phyloP scores from a whole-genome alignment of 1,139 yeast genomes.

The Geotrichum macrosporum region DNA sequence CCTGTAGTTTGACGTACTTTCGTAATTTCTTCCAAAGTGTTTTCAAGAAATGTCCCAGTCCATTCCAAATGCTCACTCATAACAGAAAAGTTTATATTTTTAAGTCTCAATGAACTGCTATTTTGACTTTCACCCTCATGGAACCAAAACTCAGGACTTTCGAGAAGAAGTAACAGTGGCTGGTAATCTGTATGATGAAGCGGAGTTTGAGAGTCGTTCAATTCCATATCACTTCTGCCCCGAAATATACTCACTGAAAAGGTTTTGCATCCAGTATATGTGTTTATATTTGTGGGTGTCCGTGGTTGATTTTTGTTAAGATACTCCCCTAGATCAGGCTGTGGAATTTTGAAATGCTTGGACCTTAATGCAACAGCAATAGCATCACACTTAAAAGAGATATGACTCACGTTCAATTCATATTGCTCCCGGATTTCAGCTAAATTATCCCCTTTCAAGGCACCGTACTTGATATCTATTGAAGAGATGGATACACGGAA shows the following conservation, averaged over 20 bases:
- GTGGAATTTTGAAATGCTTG: conserved; percentile 24
- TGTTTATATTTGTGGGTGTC: conserved; percentile 25
- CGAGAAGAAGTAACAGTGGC: conserved; percentile 32
- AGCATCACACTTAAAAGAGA: conserved; percentile 27
- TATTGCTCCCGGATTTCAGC: conserved; percentile 9
- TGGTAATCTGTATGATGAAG: conserved; percentile 19
- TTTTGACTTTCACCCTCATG: conserved; percentile 27
- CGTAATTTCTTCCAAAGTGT: conserved; percentile 24
- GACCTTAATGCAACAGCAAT: conserved; percentile 29
- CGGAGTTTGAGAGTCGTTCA: conserved; percentile 9
- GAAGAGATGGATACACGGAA: conserved; percentile 51
- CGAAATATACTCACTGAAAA: conserved; percentile 27
- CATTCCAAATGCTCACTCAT: conserved; percentile 29
- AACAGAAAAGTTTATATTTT: conserved; percentile 30
- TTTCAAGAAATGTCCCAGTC: conserved; percentile 29
- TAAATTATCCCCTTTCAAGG: conserved; percentile 13
- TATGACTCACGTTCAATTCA: conserved; percentile 24
- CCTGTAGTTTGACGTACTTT: conserved; percentile 17
- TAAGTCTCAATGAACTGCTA: conserved; percentile 31
- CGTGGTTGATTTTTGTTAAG: conserved; percentile 23
- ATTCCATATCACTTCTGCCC: conserved; percentile 23
- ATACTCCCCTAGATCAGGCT: conserved; percentile 26
- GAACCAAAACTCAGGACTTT: conserved; percentile 33
- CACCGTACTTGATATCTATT: conserved; percentile 47
- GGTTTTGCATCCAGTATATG: conserved; percentile 27